Conservation (phyloP, 495 filamentous ascomycete genomes). For the Neurospora hispaniola region DNA sequence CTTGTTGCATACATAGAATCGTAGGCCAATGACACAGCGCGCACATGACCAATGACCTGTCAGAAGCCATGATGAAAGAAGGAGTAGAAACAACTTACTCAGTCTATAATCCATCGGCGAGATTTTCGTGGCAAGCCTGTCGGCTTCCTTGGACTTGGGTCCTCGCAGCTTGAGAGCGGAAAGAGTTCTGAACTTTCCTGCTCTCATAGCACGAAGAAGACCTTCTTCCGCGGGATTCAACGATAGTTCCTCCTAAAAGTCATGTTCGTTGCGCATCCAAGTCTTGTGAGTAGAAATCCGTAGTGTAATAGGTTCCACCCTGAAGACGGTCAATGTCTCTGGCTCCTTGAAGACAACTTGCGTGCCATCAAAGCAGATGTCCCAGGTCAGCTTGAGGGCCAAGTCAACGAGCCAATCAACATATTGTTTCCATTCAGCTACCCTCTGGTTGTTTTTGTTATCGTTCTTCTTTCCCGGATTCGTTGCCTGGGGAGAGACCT, state of each 20-base stretch:
- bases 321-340: not conserved
- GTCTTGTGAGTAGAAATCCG: not conserved
- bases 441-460: not conserved
- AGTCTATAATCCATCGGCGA: not conserved
- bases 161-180: not conserved
- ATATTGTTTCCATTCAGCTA: not conserved
- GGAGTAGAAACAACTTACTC: not conserved
- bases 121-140: not conserved
- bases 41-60: not conserved
- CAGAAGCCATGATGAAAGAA: not conserved
- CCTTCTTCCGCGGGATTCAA: not conserved
- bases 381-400: not conserved
- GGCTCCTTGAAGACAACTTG: not conserved
- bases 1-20: not conserved
- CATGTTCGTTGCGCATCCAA: not conserved
- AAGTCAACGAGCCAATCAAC: not conserved
- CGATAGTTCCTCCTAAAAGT: not conserved
- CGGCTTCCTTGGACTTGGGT: not conserved
- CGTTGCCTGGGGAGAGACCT: not conserved
- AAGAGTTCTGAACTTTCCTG: not conserved
- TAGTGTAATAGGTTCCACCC: not conserved
- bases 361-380: not conserved
- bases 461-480: not conserved
- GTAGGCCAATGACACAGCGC: not conserved
- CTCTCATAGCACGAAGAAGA: not conserved